Evolutionary conservation across 495 filamentous ascomycete species (phyloP), one percentile per base, ranked within the genome.

Genomic region (Aspergillus olivimuriae): DNA sequence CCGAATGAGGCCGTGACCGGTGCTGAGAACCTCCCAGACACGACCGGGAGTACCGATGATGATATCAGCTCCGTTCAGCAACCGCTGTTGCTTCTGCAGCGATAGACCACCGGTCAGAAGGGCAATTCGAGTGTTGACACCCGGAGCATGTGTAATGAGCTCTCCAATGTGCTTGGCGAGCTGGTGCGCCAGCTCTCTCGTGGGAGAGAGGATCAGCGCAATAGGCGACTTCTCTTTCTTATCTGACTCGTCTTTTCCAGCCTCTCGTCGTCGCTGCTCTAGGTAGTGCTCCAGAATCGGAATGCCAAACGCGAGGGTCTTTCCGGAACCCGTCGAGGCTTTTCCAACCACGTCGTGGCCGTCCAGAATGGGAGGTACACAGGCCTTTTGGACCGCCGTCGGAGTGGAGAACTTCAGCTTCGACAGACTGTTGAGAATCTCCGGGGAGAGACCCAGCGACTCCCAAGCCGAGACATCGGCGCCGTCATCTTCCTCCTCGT

Each of bases 271-370:
- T 38, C 52, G 50, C 33, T 55, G 47, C 23, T 65, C 62, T 7
- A 75, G 47, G n/a, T 67, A 75, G 43, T 73, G 54, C 39, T 75
- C 69, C 24, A 72, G 55, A 18, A 77, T 74, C 47, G 70, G 53
- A 76, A 73, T 46, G 16, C 88, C 81, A 58, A 97, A 98, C n/a
- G 92, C 91, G 48, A 96, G 78, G 8, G 92, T 98, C 68, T 98
- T 98, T 51, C 92, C 92, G 2, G 92, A 96, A 16, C 92, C 92
- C 0, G 92, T 98, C 52, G 95, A 91, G 41, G 92, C 92, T 36
- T 97, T 89, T 37, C 92, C 92, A 48, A 98, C 81, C 28, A 94
- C 84, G 57, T 98, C 92, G 39, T 91, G 81, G 4, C 87, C 89
- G 11, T 86, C 77, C 5, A 96, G 53, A 32, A 95, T 87, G 34